A percentile compares a stretch with the other conserved stretches of the same genome.
These are phyloP conservation scores for Pichia heedii DNA, from an alignment of 805 yeast species.

Conservation along the genomic window DNA sequence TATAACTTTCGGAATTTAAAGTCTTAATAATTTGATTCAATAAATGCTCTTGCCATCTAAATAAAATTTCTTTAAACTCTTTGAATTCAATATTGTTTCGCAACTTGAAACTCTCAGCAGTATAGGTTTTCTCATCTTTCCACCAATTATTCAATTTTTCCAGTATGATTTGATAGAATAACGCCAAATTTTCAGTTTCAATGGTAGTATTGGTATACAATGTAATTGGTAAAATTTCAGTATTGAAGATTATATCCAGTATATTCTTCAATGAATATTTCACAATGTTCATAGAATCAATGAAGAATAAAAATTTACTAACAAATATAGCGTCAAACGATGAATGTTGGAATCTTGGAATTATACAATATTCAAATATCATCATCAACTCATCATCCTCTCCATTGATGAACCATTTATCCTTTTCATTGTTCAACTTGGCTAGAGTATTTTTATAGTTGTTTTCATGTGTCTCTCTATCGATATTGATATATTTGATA, in stretches of 20 bases:
- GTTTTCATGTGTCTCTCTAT: conserved; percentile 35
- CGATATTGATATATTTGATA: conserved; percentile 27
- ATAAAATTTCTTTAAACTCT: conserved; percentile 34
- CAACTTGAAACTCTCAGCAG: conserved; percentile 15
- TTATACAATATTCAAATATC: conserved; percentile 42
- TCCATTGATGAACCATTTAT: conserved; percentile 32
- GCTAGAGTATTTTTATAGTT: conserved; percentile 28
- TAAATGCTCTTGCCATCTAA: conserved; percentile 46
- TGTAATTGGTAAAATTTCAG: conserved; percentile 38
- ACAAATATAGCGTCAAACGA: conserved; percentile 73
- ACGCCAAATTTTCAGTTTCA: conserved; percentile 78
- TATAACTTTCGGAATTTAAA: conserved; percentile 49
- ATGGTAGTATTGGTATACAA: conserved; percentile 60
- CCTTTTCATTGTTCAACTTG: conserved; percentile 24
- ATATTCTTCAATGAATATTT: conserved; percentile 33
- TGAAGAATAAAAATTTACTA: conserved; percentile 48
- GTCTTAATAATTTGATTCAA: conserved; percentile 35
- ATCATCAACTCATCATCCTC: conserved; percentile 33
- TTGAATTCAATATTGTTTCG: conserved; percentile 16
- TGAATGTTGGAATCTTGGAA: conserved; percentile 73
- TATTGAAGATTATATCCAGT: conserved; percentile 38
- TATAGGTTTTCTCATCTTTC: conserved; percentile 1
- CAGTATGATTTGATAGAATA: conserved; percentile 55
- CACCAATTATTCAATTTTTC: conserved; percentile 30
- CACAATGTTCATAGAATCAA: conserved; percentile 31